Base-by-base conservation (phyloP, 2,329 filamentous ascomycete genomes). In the Fusarium tupiense region DNA sequence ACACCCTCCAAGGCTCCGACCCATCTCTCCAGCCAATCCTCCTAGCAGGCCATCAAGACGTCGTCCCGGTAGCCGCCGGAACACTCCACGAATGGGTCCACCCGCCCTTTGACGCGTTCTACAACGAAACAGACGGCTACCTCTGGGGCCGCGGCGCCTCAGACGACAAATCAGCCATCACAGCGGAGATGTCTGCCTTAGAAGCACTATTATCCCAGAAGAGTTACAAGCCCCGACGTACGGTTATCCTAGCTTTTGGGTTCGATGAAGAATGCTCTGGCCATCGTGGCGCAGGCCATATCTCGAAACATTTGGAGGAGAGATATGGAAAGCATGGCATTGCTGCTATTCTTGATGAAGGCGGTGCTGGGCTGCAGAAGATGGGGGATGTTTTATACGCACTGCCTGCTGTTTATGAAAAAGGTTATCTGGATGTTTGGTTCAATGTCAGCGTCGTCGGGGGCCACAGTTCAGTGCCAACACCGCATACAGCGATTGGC, bases 401-500 rank as follows among this genome's bases (percentile, higher is more conserved):
- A 2, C 82, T 88, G 4, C 90, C 90, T 0, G 89, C 85, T 14
- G 87, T 91, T 2, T 88, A 86, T 24, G 90, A 92, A 77, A 92
- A 92, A 80, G 90, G 89, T 2, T 86, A 89, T 73, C 82, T 90
- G 2, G 88, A 91, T 71, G 82, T 92, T 22, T 86, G 86, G 75
- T 81, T 91, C 61, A 84, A 87, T 6, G 84, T 92, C 29, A 82
- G 86, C 61, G 85, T 89, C 13, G 83, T 85, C 3, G 90, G 90
- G 10, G 90, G 90, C 3, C 90, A 92, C 75, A 89, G 87, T 57
- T 90, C 86, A 3, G 80, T 83, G 1, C 88, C 90, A 47, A 87
- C 88, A 12, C 85, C 88, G 3, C 90, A 93, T 80, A 93, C 91
- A 0, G 89, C 89, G 20, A 92, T 93, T 64, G 91, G 91, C 8